These are phyloP conservation scores for Trichoderma breve DNA, from an alignment of 2,329 filamentous ascomycete genomes.

Conservation along the genomic window DNA sequence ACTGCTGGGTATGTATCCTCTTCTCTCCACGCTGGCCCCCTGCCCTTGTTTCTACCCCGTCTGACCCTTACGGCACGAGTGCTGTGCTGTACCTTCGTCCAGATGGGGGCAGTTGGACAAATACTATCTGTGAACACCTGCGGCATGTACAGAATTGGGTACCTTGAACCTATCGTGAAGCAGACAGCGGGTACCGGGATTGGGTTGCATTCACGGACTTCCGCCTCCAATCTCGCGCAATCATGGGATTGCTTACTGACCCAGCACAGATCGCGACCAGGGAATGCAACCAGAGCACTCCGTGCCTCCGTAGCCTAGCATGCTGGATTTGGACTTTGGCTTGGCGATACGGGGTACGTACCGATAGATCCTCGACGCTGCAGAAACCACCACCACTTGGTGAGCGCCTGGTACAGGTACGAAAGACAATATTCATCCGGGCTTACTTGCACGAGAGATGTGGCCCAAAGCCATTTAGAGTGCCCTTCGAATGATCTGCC, in stretches of 20 bases:
- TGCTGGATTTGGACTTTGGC: neutral
- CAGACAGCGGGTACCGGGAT: neutral
- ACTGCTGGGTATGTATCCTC: neutral
- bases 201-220: neutral
- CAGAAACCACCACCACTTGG: neutral
- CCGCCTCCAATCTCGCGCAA: neutral
- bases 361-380: neutral
- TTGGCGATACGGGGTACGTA: neutral
- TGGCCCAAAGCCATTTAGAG: neutral
- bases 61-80: neutral
- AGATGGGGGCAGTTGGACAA: neutral
- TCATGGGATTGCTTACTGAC: neutral
- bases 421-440: neutral
- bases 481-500: slow-evolving; percentile 4
- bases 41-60: neutral
- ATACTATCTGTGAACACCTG: neutral
- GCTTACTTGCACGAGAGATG: slow-evolving; percentile 7
- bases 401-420: neutral
- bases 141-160: neutral
- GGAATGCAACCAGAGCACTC: neutral
- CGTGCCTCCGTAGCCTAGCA: neutral
- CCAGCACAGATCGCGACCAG: neutral
- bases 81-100: neutral
- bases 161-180: neutral
- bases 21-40: neutral